Evolutionary conservation across 2,329 filamentous ascomycete species (phyloP), one percentile per base, ranked within the genome.

Genomic region (Beauveria varroae): DNA sequence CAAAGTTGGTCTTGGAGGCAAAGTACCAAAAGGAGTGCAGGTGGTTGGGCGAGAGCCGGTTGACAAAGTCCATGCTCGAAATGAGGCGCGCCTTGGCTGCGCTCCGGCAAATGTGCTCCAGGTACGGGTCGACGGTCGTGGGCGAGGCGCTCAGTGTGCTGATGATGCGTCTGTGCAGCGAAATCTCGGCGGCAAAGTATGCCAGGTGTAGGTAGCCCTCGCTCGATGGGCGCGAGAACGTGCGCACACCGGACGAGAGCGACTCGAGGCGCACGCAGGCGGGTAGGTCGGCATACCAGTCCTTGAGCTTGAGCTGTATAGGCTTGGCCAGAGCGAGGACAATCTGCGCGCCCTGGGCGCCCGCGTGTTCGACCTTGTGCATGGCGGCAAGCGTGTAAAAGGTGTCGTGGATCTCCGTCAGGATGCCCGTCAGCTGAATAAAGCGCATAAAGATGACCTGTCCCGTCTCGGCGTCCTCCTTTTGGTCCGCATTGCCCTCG

Each of bases 21-120:
- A 93, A 93, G 71, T 90, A 93, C 93, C 93, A 98, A 75, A 97
- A 97, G 0, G 91, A 85, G n/a, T 88, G 86, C 34, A 97, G 81
- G 68, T 98, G 93, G 41, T 87, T 85, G 0, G 91, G 91, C 50
- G 89, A 91, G 37, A 98, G 83, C 0, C 93, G 88, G 75, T 97
- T 97, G 68, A 96, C 92, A 74, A 97, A 96, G 72, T 98, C 93
- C 90, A 98, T 96, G 65, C 93, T 92, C 24, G 90, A 96, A 70
- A 97, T 96, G 40, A 98, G 82, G 6, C 93, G 88, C 0, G 93
- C 96, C 73, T 97, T 97, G 58, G 93, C 93, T 4, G 93, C 93
- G 62, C 88, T 93, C 58, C 93, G 91, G 74, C 93, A 96, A 67
- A 97, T 96, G 74, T 96, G 91, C 60, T 92, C 84, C 55, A 96